phyloP scores from a whole-genome alignment of 140 eudicot genomes.

The Stevia rebaudiana region DNA sequence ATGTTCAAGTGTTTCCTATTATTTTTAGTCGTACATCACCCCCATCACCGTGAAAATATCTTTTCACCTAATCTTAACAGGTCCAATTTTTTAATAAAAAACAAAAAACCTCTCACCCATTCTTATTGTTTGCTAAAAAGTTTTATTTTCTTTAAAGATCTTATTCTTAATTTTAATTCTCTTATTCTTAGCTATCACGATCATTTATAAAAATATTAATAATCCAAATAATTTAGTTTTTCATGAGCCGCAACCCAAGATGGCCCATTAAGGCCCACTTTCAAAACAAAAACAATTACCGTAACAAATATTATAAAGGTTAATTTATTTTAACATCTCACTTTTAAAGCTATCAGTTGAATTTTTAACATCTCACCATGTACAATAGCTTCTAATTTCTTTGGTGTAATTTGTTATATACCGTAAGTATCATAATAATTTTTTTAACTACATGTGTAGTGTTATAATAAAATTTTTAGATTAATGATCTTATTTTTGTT shows the following conservation, averaged over 20 bases:
- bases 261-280: background rate
- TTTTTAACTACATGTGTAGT: background rate
- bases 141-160: too few species aligned
- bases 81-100: background rate
- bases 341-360: background rate
- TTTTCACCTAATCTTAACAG: constrained; percentile 13
- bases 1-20: constrained; percentile 32
- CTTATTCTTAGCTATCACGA: background rate
- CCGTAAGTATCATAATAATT: background rate
- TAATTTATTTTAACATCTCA: background rate
- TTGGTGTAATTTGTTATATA: background rate
- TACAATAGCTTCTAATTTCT: background rate
- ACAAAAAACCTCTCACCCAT: background rate
- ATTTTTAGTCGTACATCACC: background rate
- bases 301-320: background rate
- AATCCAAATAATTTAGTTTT: too few species aligned
- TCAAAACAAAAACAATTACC: background rate
- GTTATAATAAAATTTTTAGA: background rate
- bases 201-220: background rate
- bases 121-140: background rate
- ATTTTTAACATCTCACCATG: background rate
- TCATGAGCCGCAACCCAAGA: background rate
- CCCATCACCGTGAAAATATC: constrained; percentile 14
- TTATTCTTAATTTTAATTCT: background rate
- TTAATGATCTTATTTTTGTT: background rate